Conservation (phyloP, 73 alveolate species). For the Stentor coeruleus region DNA sequence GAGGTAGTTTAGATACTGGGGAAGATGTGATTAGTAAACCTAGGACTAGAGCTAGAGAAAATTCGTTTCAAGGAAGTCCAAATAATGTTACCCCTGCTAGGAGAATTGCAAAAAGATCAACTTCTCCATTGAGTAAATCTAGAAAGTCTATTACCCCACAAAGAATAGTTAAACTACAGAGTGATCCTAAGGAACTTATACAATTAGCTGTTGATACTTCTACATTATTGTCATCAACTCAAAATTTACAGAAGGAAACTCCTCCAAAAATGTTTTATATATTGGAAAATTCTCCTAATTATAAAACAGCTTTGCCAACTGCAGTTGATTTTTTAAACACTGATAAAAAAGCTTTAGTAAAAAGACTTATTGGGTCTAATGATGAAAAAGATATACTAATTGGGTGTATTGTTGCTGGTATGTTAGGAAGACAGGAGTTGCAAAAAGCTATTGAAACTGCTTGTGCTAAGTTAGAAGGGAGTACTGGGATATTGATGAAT, state of each 20-base stretch:
- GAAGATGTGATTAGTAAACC: background rate
- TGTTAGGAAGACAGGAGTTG: background rate
- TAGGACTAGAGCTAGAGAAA: background rate
- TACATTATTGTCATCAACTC: background rate
- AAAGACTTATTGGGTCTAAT: background rate
- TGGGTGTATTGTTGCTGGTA: background rate
- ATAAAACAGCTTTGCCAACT: background rate
- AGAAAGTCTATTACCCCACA: background rate
- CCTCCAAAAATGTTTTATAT: background rate
- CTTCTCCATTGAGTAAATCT: background rate
- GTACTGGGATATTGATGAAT: background rate
- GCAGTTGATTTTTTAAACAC: background rate
- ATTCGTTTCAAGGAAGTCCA: background rate
- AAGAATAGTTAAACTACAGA: background rate
- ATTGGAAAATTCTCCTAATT: background rate
- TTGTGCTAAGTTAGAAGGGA: background rate
- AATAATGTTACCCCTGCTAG: background rate
- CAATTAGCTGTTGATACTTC: conserved; percentile 1
- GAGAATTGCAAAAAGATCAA: background rate
- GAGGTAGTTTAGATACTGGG: background rate
- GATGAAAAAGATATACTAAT: background rate
- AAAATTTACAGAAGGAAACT: background rate
- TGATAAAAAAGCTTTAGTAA: background rate
- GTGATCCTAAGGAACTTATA: background rate
- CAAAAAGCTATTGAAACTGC: background rate